These are phyloP conservation scores for Fusarium equiseti DNA, from an alignment of 2,329 filamentous ascomycete genomes.

Conservation along the genomic window DNA sequence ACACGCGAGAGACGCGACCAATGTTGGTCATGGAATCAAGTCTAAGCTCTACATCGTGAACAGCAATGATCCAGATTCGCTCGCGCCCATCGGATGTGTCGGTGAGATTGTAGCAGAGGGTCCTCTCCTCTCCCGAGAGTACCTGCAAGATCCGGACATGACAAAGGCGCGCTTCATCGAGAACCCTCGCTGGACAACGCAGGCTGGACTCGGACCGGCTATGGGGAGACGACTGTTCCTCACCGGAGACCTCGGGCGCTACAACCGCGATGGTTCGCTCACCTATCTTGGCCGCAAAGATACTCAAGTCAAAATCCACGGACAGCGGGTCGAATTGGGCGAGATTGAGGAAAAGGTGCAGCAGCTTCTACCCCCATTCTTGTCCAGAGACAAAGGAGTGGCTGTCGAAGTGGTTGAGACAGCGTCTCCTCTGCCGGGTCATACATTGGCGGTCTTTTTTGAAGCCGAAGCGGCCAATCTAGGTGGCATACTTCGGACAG, in stretches of 20 bases:
- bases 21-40: constrained; percentile 9
- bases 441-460: constrained; percentile 14
- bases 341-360: constrained; percentile 26
- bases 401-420: constrained; percentile 14
- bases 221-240: constrained; percentile 10
- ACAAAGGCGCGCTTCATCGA: constrained; percentile 8
- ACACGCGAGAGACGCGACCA: constrained; percentile 9
- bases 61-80: constrained; percentile 11
- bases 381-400: constrained; percentile 12
- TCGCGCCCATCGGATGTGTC: constrained; percentile 12
- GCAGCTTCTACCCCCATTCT: constrained; percentile 14
- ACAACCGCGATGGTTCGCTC: constrained; percentile 56
- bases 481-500: constrained; percentile 3
- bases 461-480: constrained; percentile 14
- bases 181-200: constrained; percentile 7
- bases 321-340: constrained; percentile 64
- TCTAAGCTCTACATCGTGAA: constrained; percentile 11
- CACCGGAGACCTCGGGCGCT: constrained; percentile 54
- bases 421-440: constrained; percentile 9
- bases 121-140: constrained; percentile 8
- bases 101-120: constrained; percentile 14
- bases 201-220: constrained; percentile 9
- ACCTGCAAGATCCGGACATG: constrained; percentile 12
- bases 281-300: constrained; percentile 48
- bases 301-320: constrained; percentile 64